Evolutionary conservation across 2,329 filamentous ascomycete genomes (phyloP), one percentile per base, ranked within the genome.

Genomic region (Diplocarpon rosae): DNA sequence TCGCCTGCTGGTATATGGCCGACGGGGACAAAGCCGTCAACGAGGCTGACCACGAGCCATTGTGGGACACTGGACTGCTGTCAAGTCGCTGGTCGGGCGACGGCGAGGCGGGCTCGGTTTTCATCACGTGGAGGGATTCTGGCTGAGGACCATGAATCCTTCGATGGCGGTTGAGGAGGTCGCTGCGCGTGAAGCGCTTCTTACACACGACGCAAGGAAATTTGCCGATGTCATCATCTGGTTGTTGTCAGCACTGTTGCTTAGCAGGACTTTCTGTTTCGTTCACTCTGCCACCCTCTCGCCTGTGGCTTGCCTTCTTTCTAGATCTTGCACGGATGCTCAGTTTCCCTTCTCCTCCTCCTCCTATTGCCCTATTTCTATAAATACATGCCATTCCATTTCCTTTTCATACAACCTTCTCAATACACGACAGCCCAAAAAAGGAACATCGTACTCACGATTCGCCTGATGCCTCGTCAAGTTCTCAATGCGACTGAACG

Each of bases 401-500:
- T 16, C 13, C 17, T n/a, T n/a, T n/a, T n/a, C n/a, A n/a, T n/a
- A n/a, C n/a, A n/a, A n/a, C n/a, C n/a, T n/a, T n/a, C 27, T 24
- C 35, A 13, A 8, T 29, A 17, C 7, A 15, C 11, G 13, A 5
- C 5, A 31, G 11, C 38, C 31, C 3, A 31, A 5, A 30, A 36
- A 6, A 17, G 27, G 41, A 9, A 43, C 8, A 3, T 32, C 3
- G n/a, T 14, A 49, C 57, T 54, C 38, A 59, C 57, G 57, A 45
- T 59, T 59, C 9, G 57, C 57, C 42, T 57, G 54, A 49, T 59
- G 56, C n/a, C 57, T 44, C 2, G 55, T 59, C 13, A 59, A 31
- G 43, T 59, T 59, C 44, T 59, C 57, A 27, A 59, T 57, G 32
- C 57, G 52, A 38, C 49, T 58, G 50, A 58, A 59, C 17, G 53